Evolutionary conservation across 495 filamentous ascomycete species (phyloP), one percentile per base, ranked within the genome.

Genomic region (Ramalina intermedia): DNA sequence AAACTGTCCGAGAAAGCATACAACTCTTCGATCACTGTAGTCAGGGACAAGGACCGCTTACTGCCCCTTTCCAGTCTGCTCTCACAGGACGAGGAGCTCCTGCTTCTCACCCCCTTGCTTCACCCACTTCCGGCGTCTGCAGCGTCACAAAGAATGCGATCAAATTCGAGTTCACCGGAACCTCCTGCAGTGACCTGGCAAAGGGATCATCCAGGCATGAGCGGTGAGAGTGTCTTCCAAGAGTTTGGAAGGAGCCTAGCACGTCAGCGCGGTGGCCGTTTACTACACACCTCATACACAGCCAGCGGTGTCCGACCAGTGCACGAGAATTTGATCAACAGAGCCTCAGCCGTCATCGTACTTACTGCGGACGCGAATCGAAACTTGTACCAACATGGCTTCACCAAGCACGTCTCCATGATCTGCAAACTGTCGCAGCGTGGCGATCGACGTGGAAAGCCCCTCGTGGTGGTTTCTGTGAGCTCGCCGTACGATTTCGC

Each of bases 401-500:
- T 94, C 60, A 84, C 87, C 23, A 94, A 93, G 60, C 87, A 94
- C 54, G 82, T 93, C 21, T 79, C 86, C n/a, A 87, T 89, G 81
- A 87, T 94, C 63, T 94, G 87, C 63, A 88, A 85, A 63, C 72
- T 68, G 43, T 68, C 70, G 9, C 59, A 67, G 7, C 63, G 73
- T 6, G 75, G 74, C 3, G 76, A 81, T 49, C 72, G 70, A 48
- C 61, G 64, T 6, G 76, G 78, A 55, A 81, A 78, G 57, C 79
- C 79, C 6, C 64, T 94, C 27, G 72, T 93, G 37, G 87, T 93
- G 27, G 80, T 94, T n/a, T 79, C 86, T 3, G 85, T 88, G 46
- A 93, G 85, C 63, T 93, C 87, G 7, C 87, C 87, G 1, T 94
- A 93, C 62, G 87, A 94, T 62, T 94, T 94, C 63, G 87, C 85